These are phyloP conservation scores for Acer yangbiense DNA, from an alignment of 345 rosid species.

Conservation along the genomic window DNA sequence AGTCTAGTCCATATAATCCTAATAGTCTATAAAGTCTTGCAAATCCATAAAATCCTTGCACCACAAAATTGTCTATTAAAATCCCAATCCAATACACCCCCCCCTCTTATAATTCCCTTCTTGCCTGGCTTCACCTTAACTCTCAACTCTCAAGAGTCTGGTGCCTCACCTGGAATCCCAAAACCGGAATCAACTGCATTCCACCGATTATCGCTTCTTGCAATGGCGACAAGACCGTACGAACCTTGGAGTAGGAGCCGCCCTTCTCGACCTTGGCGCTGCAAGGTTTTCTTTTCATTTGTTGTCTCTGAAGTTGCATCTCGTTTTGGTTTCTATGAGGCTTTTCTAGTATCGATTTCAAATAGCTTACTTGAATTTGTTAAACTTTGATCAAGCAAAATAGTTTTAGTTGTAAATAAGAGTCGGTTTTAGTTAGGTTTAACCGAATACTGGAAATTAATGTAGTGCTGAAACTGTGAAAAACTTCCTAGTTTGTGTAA, in stretches of 20 bases:
- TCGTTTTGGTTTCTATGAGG: background rate
- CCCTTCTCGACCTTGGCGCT: conserved; percentile 64
- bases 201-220: conserved; percentile 75
- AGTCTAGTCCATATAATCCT: too few species aligned
- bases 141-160: conserved; percentile 45
- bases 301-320: background rate
- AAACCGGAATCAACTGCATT: conserved; percentile 39
- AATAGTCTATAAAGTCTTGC: too few species aligned
- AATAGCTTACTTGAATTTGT: background rate
- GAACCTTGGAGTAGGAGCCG: conserved; percentile 76
- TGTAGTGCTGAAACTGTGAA: background rate
- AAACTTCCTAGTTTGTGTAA: background rate
- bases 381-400: too few species aligned
- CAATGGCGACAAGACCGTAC: conserved; percentile 90
- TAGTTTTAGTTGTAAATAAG: background rate
- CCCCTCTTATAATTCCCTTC: too few species aligned
- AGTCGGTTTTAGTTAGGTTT: background rate
- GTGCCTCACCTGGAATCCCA: conserved; percentile 89
- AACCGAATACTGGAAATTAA: background rate
- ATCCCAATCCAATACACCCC: too few species aligned
- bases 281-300: conserved; percentile 62
- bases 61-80: too few species aligned
- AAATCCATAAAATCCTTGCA: too few species aligned
- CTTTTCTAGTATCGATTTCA: background rate
- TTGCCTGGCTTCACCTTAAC: too few species aligned